A percentile compares a stretch with the other conserved stretches of the same genome.
phyloP scores from a whole-genome alignment of 495 filamentous ascomycete genomes.

The Aeminium ludgeri region DNA sequence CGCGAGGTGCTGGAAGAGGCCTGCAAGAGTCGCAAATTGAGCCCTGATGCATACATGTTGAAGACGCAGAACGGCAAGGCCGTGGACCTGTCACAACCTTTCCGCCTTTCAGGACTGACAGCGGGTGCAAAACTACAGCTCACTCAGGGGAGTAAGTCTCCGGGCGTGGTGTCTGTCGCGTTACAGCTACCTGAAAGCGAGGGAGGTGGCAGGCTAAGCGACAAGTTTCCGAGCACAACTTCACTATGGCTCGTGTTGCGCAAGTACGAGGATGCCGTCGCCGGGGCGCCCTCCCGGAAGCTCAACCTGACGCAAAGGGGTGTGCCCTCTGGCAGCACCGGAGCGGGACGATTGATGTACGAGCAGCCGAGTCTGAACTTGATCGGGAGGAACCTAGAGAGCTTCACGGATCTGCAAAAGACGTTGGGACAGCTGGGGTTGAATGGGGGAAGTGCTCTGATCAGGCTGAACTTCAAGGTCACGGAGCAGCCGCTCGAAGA shows the following conservation, averaged over 20 bases:
- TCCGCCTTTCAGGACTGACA: slow-evolving; percentile 70
- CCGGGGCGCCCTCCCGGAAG: slow-evolving; percentile 18
- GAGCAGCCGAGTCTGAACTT: slow-evolving; percentile 72
- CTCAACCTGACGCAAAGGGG: slow-evolving; percentile 69
- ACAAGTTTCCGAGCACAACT: slow-evolving; percentile 71
- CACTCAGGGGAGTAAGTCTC: slow-evolving; percentile 63
- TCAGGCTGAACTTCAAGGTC: slow-evolving; percentile 55
- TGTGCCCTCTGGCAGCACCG: slow-evolving; percentile 34
- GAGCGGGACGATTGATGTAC: slow-evolving; percentile 66
- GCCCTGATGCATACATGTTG: slow-evolving; percentile 56
- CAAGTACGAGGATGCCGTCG: slow-evolving; percentile 55
- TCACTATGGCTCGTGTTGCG: slow-evolving; percentile 76
- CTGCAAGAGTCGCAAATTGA: slow-evolving; percentile 58
- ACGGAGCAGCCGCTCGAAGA: slow-evolving; percentile 68
- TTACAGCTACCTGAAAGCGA: slow-evolving; percentile 61
- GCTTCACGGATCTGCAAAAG: slow-evolving; percentile 69
- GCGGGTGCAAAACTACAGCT: slow-evolving; percentile 86
- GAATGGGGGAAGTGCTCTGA: slow-evolving; percentile 61
- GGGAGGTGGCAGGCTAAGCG: slow-evolving; percentile 47
- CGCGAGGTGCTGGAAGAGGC: slow-evolving; percentile 75
- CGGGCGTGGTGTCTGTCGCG: slow-evolving; percentile 68
- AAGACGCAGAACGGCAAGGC: slow-evolving; percentile 79
- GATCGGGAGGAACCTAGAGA: slow-evolving; percentile 57
- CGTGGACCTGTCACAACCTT: slow-evolving; percentile 66
- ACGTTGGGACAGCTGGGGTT: slow-evolving; percentile 73